Conservation (phyloP, 2,329 filamentous ascomycete genomes). For the Pseudogymnoascus pannorum region DNA sequence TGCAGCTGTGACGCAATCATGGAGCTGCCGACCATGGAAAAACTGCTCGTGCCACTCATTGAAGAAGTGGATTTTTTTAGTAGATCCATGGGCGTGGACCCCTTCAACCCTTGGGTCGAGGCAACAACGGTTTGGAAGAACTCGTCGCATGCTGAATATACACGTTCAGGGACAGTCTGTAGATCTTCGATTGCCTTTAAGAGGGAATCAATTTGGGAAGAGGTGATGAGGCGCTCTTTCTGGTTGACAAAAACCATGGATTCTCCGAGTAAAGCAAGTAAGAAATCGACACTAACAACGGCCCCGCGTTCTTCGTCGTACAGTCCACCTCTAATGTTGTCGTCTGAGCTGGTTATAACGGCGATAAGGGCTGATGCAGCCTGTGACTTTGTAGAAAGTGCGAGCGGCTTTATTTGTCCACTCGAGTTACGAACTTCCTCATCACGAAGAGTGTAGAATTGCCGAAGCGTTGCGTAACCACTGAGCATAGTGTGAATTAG, state of each 20-base stretch:
- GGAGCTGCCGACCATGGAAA: conserved; percentile 60
- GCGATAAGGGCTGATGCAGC: conserved; percentile 69
- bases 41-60: conserved; percentile 51
- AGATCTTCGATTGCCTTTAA: conserved; percentile 75
- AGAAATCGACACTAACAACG: conserved; percentile 80
- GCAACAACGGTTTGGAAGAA: conserved; percentile 69
- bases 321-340: conserved; percentile 84
- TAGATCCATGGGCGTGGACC: conserved; percentile 57
- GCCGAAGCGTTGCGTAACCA: conserved; percentile 84
- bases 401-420: conserved; percentile 32
- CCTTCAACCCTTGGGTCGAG: conserved; percentile 57
- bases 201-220: conserved; percentile 66
- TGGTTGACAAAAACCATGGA: conserved; percentile 67
- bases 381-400: conserved; percentile 56
- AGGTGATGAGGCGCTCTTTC: conserved; percentile 52
- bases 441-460: conserved; percentile 86
- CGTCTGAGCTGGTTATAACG: conserved; percentile 78
- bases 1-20: conserved; percentile 59
- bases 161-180: conserved; percentile 64
- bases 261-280: conserved; percentile 79
- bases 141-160: conserved; percentile 68
- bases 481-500: conserved; percentile 80
- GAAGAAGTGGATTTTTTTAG: conserved; percentile 55
- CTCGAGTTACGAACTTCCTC: conserved; percentile 39
- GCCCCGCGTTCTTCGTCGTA: conserved; percentile 75